Base-by-base conservation (phyloP, 75 land plant genomes). In the Azolla pinnata region DNA sequence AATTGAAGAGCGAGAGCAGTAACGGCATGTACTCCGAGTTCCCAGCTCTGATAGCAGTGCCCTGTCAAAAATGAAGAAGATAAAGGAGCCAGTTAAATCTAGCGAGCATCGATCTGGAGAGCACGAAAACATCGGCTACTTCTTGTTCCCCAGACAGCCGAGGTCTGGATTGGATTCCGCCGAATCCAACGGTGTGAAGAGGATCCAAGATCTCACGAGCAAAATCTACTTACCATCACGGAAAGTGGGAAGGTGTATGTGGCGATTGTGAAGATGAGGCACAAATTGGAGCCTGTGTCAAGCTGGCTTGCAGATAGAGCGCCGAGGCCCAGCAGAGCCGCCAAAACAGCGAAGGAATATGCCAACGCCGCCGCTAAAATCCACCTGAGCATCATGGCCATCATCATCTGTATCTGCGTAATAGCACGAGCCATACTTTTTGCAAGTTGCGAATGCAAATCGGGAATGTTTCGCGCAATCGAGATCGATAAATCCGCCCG, bases 1-100 rank as follows among this genome's bases (percentile, higher is more conserved):
- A 62, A 44, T 42, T 46, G 8, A 72, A 72, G 25, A 72, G 33
- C 17, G 66, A 72, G 8, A 72, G 63, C 18, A 70, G 66, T 4
- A 72, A 72, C 9, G 75, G 75, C 75, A 72, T 72, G 31, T 51
- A 72, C 67, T 72, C 51, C 44, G 71, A 75, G 21, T 66, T 72
- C 32, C 44, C 51, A 1, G 75, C 71, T 71, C 59, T 29, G 14
- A 72, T 72, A 1, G 71, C 75, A 1, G 52, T 32, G 26, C 54
- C 59, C 75, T 72, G 12, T 35, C 12, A 12, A 5, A 5, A 35
- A 35, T 12, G 12, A 5, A 5, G 12, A 35, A 5, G 40, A n/a
- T n/a, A 5, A 35, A 35, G 5, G 40, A 35, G 40, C 40, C 12
- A 35, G 10, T 35, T 12, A 35, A 35, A 35, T 5, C 10, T 5